Conservation (phyloP, 1,284 basidiomycete genomes). For the Anthracocystis walkeri region DNA sequence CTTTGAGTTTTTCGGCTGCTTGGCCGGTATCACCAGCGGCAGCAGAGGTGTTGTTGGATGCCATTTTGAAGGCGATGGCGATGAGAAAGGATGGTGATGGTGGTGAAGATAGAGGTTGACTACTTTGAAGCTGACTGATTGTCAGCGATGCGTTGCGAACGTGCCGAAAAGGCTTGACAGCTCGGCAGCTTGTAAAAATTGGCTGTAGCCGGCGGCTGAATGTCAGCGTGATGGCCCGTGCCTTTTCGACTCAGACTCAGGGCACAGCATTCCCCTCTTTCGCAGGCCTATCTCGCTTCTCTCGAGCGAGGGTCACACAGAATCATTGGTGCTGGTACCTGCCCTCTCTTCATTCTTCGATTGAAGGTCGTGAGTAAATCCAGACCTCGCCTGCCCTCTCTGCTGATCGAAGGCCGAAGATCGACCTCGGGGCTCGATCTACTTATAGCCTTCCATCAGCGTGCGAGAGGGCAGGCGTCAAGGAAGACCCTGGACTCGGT, state of each 20-base stretch:
- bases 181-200: constrained; percentile 2
- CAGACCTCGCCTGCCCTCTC: no score
- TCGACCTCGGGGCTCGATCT: no score
- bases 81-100: not conserved
- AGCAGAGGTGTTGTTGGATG: constrained; percentile 12
- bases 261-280: no score
- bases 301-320: not conserved
- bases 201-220: not conserved
- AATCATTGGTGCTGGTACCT: no score
- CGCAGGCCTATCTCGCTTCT: not conserved
- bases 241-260: not conserved
- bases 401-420: no score
- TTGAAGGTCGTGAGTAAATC: no score
- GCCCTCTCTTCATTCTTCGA: no score
- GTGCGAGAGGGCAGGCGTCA: no score
- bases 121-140: not conserved
- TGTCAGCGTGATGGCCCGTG: constrained; percentile 2
- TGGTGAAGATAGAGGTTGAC: no score
- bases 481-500: no score
- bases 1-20: constrained; percentile 34
- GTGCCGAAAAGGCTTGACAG: constrained; percentile 3
- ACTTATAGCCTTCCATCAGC: no score
- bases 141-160: no score
- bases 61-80: constrained; percentile 13
- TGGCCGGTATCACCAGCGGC: constrained; percentile 1